A percentile compares a stretch with the other conserved stretches of the same genome.
phyloP scores from a whole-genome alignment of 1,284 basidiomycete genomes.

The Microbotryum scabiosae region DNA sequence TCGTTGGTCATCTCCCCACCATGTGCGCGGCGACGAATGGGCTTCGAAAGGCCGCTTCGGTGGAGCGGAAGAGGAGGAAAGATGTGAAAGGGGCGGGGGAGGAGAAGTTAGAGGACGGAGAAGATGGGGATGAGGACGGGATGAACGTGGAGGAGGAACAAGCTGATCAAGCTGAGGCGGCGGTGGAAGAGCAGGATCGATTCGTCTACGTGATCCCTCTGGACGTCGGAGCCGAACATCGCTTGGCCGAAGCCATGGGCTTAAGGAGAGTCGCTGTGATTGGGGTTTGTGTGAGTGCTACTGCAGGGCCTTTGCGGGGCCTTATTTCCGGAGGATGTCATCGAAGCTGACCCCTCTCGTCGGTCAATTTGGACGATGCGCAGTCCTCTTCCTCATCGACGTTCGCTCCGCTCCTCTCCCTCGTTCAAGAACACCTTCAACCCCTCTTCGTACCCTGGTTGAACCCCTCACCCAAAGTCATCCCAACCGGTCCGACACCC shows the following conservation, averaged over 20 bases:
- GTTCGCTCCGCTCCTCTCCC: conserved; percentile 58
- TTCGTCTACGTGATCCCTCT: conserved; percentile 52
- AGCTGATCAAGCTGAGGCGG: conserved; percentile 1
- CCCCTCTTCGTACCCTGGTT: conserved; percentile 71
- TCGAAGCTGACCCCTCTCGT: no score
- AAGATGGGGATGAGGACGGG: background rate
- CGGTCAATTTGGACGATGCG: no score
- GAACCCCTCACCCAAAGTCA: conserved; percentile 44
- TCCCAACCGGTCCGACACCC: background rate
- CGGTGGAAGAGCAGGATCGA: background rate
- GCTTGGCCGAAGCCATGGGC: conserved; percentile 56
- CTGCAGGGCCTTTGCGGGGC: background rate
- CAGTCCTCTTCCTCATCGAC: conserved; percentile 6
- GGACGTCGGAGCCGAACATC: conserved; percentile 58
- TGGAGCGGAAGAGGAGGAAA: background rate
- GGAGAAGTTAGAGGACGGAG: background rate
- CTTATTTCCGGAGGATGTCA: no score
- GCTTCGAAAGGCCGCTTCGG: conserved; percentile 5
- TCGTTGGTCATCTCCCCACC: conserved; percentile 31
- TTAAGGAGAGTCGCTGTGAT: conserved; percentile 62
- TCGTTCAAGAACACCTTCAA: conserved; percentile 96
- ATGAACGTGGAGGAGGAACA: background rate
- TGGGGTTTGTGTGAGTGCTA: conserved; percentile 51
- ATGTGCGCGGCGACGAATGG: conserved; percentile 32
- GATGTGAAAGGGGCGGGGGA: background rate